Evolutionary conservation across 441 rosid genomes (phyloP), one percentile per base, ranked within the genome.

Genomic region (Syzygium syzygioides): DNA sequence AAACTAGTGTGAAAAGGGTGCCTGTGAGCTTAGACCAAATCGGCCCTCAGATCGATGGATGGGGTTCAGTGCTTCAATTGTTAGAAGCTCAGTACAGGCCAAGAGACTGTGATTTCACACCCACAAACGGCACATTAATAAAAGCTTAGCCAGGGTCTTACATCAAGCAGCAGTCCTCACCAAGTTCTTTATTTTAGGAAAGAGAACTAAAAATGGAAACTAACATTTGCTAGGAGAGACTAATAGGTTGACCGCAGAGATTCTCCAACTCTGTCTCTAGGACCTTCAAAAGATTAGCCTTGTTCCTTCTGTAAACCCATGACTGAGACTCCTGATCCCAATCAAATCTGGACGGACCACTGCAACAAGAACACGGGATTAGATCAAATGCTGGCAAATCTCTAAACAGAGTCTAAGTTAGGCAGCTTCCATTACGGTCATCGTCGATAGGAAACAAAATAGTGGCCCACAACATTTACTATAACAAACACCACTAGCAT

Each of bases 261-360:
- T 92, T 93, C 93, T 92, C 91, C 88, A 96, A 90, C 90, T 97
- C 99, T 55, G 88, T 93, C 92, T 96, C 98, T 89, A 97, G 90
- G 52, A 96, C 92, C 87, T 91, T 86, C 56, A 93, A 89, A 88
- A 96, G 91, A 87, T 93, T 94, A 57, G 96, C 97, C 91, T 92
- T 94, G 0, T 95, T 96, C 83, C 99, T 89, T 86, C 96, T 91
- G 76, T 97, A 97, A 56, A 97, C 89, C 98, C 98, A 96, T 32
- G 94, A 94, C 88, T 93, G 89, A 64, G 94, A 92, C 85, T 90
- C 91, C 85, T 9, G 91, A 89, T 97, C 98, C 99, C 99, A 97
- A 90, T 97, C 98, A 85, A 95, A 96, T 87, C 97, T 93, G 41
- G 98, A 94, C 34, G 99, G 99, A 79, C 99, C 99, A 60, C 98